Percentiles rank a stretch among this genome's conserved stretches.
phyloP scores from a whole-genome alignment of 1,284 basidiomycete genomes.

The Sporisorium sorghi region DNA sequence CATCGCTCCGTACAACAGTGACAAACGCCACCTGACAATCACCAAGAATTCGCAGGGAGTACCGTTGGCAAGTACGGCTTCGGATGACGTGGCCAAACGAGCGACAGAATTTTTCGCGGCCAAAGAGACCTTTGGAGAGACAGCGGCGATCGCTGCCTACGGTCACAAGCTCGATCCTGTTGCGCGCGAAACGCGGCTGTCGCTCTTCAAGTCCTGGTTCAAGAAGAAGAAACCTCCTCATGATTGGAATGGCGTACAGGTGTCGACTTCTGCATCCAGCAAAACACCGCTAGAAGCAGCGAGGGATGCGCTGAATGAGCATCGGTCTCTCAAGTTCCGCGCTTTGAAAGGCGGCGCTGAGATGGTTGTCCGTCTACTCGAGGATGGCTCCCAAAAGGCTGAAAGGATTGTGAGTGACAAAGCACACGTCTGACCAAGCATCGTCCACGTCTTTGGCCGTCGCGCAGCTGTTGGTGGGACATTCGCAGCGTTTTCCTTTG shows the following conservation, averaged over 20 bases:
- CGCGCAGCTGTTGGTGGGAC: too few relatives aligned
- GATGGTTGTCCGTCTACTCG: background rate
- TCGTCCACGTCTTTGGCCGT: too few relatives aligned
- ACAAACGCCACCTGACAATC: background rate
- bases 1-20: background rate
- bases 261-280: background rate
- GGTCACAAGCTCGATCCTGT: background rate
- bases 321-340: background rate
- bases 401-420: background rate
- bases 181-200: too few relatives aligned
- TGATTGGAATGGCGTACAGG: background rate
- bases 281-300: background rate
- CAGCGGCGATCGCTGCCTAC: constrained; percentile 15
- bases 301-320: constrained; percentile 4
- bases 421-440: background rate
- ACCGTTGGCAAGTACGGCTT: background rate
- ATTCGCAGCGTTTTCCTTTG: background rate
- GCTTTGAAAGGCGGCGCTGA: background rate
- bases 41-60: background rate
- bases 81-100: background rate
- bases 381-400: constrained; percentile 5
- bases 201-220: too few relatives aligned
- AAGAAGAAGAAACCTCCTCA: background rate
- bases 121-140: constrained; percentile 9
- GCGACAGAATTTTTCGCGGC: background rate